Conservation (phyloP, 2,329 filamentous ascomycete species). For the Canariomyces notabilis region DNA sequence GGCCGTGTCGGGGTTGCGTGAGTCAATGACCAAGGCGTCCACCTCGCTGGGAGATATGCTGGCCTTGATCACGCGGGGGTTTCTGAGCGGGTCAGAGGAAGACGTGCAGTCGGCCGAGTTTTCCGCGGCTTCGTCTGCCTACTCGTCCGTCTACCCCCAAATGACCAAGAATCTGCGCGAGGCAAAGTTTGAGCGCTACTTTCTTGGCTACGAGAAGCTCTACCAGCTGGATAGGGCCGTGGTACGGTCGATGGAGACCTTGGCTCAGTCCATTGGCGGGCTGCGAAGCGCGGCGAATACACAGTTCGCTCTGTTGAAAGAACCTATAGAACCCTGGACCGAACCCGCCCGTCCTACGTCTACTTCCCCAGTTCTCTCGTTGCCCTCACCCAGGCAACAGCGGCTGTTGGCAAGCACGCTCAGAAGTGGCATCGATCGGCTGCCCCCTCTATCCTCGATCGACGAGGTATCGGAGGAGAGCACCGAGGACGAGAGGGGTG, state of each 20-base stretch:
- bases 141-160: constrained; percentile 61
- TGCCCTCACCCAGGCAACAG: constrained; percentile 29
- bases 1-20: constrained; percentile 66
- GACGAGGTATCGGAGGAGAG: constrained; percentile 58
- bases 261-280: constrained; percentile 86
- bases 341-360: constrained; percentile 30
- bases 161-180: constrained; percentile 77
- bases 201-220: constrained; percentile 71
- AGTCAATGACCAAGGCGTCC: constrained; percentile 69
- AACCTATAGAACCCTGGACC: constrained; percentile 40
- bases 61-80: constrained; percentile 73
- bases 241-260: constrained; percentile 75
- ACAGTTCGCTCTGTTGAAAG: constrained; percentile 78
- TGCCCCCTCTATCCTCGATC: constrained; percentile 52
- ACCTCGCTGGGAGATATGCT: constrained; percentile 76
- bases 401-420: constrained; percentile 30
- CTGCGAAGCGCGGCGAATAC: constrained; percentile 83
- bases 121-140: constrained; percentile 54
- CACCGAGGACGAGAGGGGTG: constrained; percentile 39
- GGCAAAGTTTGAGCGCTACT: constrained; percentile 83
- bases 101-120: constrained; percentile 67
- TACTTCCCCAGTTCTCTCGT: constrained; percentile 24
- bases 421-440: constrained; percentile 41
- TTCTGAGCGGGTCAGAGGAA: constrained; percentile 75
- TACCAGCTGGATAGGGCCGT: constrained; percentile 75